Evolutionary conservation across 139 green algal species (phyloP).

Genomic region (Coccomyxa sp.): DNA sequence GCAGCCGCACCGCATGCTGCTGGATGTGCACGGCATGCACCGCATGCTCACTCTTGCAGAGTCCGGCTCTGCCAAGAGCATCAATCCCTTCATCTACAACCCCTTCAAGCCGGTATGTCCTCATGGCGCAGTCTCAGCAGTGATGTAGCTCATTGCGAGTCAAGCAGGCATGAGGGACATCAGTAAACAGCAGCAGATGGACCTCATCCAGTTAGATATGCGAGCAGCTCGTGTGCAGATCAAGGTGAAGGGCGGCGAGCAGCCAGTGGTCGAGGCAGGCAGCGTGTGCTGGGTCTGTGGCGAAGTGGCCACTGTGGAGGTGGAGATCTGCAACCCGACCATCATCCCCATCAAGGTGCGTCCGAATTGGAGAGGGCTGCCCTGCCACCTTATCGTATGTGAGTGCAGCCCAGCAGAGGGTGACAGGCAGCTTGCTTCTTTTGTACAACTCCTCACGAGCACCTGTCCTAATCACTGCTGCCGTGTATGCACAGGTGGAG

Average conservation of each 20-base stretch:
- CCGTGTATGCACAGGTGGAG: slow-evolving; percentile 18
- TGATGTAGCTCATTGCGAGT: too few species aligned
- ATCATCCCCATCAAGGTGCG: slow-evolving; percentile 43
- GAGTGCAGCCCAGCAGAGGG: neutral
- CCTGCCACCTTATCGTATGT: neutral
- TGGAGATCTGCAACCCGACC: slow-evolving; percentile 64
- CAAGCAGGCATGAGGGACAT: too few species aligned
- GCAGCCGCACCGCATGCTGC: neutral
- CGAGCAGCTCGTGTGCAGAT: too few species aligned
- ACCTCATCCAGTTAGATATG: too few species aligned
- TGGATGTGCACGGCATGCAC: neutral
- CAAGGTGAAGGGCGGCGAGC: slow-evolving; percentile 9
- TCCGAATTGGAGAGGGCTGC: too few species aligned
- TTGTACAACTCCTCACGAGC: too few species aligned
- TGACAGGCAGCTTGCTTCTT: neutral
- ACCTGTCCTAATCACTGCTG: neutral
- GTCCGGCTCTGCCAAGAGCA: neutral
- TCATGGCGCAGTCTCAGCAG: too few species aligned
- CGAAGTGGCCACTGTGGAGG: slow-evolving; percentile 58
- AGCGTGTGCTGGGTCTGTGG: slow-evolving; percentile 51
- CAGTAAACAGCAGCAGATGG: too few species aligned
- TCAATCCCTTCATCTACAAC: slow-evolving; percentile 70
- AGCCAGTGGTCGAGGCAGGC: neutral
- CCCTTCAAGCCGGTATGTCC: slow-evolving; percentile 30
- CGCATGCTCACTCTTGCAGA: neutral